Base-by-base conservation (phyloP, 2,329 filamentous ascomycete species). In the Mycosphaerella sp. region DNA sequence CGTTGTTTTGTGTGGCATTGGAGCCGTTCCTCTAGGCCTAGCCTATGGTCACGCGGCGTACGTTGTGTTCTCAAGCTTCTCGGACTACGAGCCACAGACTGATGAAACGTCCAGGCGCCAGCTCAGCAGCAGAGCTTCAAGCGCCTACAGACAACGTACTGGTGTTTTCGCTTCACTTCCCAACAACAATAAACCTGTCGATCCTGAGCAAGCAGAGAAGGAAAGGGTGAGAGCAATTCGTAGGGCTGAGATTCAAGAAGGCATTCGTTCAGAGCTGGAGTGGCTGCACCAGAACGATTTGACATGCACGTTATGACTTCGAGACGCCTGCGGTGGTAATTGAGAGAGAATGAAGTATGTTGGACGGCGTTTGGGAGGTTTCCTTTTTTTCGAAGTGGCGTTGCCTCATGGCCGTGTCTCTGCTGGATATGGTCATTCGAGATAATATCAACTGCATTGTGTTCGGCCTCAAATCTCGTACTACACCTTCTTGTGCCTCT, bases 281-380 rank as follows among this genome's bases (percentile, higher is more conserved):
- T 53, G 51, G 51, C 42, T 53, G 12, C 50, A 53, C 16, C 32
- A 53, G 50, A 53, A 17, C 25, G 51, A 53, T 32, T 46, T 53
- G 45, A 53, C 42, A 21, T 50, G 51, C 43, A 53, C 46, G 30
- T 50, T 53, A 39, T 53, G 51, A 53, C 46, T 46, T 12, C 42
- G 49, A 18, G 41, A 50, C 34, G 48, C 48, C 40, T 50, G 48
- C 32, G 48, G 41, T 6, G 48, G 48, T 32, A 34, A 12, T 32
- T 50, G 4, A 25, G 21, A 25, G 21, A 25, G 21, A 25, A 6
- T 6, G 3, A 25, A 25, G 5, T 21, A 25, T 25, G 21, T 6
- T 25, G 21, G 21, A 25, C 6, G 21, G 21, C 21, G 21, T 25
- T 25, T 25, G 21, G 21, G 21, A 25, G 21, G 21, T 5, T 5